A percentile compares a stretch with the other conserved stretches of the same genome.
phyloP scores from a whole-genome alignment of 73 alveolate genomes.

The Paramecium pentaurelia region DNA sequence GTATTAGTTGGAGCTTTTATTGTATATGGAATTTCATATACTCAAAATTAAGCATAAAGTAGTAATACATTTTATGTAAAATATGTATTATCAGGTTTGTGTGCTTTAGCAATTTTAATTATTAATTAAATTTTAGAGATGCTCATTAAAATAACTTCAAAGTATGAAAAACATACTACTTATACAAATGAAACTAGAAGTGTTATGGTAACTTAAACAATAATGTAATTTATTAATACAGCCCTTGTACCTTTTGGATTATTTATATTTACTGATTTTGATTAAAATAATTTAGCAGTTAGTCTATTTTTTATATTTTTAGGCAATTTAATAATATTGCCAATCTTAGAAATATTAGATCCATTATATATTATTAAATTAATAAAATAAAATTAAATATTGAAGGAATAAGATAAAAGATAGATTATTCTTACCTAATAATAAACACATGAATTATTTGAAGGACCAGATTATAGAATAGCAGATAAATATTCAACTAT shows the following conservation, averaged over 20 bases:
- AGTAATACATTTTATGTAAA: neutral
- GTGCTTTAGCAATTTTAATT: slow-evolving; percentile 14
- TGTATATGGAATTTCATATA: slow-evolving; percentile 15
- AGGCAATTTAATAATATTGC: neutral
- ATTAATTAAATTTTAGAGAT: neutral
- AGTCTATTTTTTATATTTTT: slow-evolving; percentile 46
- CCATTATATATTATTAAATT: neutral
- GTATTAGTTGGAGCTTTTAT: neutral
- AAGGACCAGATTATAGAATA: slow-evolving; percentile 38
- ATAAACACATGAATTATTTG: neutral
- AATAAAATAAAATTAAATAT: neutral
- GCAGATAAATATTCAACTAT: slow-evolving; percentile 42
- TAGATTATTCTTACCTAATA: neutral
- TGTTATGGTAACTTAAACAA: neutral
- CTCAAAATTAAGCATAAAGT: neutral
- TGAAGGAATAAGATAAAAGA: neutral
- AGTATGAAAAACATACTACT: slow-evolving; percentile 14
- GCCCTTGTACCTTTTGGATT: slow-evolving; percentile 42
- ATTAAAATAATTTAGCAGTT: neutral
- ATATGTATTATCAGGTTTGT: slow-evolving; percentile 23
- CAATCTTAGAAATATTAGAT: slow-evolving; percentile 8
- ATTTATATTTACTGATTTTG: slow-evolving; percentile 26
- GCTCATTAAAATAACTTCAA: neutral
- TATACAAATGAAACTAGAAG: slow-evolving; percentile 27
- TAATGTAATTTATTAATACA: slow-evolving; percentile 31